Percentiles rank a stretch among this genome's conserved stretches.
These are phyloP conservation scores for Chaetomiaceae sp. DNA, from an alignment of 2,329 filamentous ascomycete genomes.

Conservation along the genomic window DNA sequence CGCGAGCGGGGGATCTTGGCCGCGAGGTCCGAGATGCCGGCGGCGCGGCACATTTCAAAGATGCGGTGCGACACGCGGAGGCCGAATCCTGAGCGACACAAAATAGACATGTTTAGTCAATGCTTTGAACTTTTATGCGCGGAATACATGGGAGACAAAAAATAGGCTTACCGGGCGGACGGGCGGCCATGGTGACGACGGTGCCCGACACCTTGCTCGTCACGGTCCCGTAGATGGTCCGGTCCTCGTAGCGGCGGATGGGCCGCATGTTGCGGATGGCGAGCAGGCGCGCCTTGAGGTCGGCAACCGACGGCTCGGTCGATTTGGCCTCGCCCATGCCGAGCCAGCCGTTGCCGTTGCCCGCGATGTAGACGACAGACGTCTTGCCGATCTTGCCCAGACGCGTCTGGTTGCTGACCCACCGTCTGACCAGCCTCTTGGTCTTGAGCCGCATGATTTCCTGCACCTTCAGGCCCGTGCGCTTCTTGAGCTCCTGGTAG, in stretches of 20 bases:
- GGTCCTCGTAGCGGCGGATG: constrained; percentile 82
- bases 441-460: constrained; percentile 53
- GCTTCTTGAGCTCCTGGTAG: constrained; percentile 49
- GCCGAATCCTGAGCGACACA: constrained; percentile 67
- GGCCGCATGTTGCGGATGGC: constrained; percentile 91
- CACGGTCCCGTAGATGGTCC: constrained; percentile 85
- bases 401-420: constrained; percentile 88
- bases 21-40: constrained; percentile 81
- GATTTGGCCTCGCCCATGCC: constrained; percentile 90
- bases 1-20: constrained; percentile 78
- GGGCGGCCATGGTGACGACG: constrained; percentile 71
- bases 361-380: constrained; percentile 76
- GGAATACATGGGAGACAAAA: not conserved
- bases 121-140: too few relatives aligned
- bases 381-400: constrained; percentile 82
- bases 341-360: constrained; percentile 78
- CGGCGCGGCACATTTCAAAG: constrained; percentile 87
- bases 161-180: constrained; percentile 72
- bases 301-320: constrained; percentile 63
- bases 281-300: constrained; percentile 67
- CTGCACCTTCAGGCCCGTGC: constrained; percentile 49
- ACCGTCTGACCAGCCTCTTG: constrained; percentile 69
- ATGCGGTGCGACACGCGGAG: constrained; percentile 87
- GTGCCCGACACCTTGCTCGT: constrained; percentile 83
- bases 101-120: too few relatives aligned